These are phyloP conservation scores for Beta lomatogona DNA, from an alignment of 179 eudicot genomes.

Conservation along the genomic window DNA sequence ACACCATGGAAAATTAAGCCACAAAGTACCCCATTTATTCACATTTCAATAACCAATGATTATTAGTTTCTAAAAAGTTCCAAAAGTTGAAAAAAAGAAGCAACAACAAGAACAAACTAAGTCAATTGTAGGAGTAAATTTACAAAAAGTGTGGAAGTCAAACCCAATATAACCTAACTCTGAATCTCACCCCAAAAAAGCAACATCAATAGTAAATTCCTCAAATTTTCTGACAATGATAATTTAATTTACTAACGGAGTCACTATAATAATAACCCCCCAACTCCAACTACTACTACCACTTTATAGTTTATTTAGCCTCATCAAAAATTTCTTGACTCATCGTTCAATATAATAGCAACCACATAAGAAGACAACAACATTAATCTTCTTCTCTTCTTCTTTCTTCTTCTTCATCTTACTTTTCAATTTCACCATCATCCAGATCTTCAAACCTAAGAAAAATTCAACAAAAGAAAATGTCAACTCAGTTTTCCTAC, in stretches of 20 bases:
- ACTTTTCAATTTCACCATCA: conserved; percentile 8
- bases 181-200: not conserved
- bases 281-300: not conserved
- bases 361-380: not conserved
- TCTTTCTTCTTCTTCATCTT: not conserved
- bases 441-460: conserved; percentile 1
- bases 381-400: not conserved
- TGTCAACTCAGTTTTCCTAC: not conserved
- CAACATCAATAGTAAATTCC: not conserved
- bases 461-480: conserved; percentile 4
- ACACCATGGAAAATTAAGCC: not conserved
- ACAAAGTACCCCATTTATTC: not conserved
- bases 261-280: not conserved
- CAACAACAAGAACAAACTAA: not conserved
- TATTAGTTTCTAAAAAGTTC: not conserved
- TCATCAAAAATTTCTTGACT: not conserved
- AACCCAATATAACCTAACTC: conserved; percentile 8
- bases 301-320: not conserved
- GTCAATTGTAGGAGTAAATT: not conserved
- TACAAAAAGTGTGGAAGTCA: not conserved
- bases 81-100: not conserved
- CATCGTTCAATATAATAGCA: not conserved
- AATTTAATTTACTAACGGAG: not conserved
- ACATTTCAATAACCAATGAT: not conserved
- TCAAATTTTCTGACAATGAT: not conserved